Percentiles rank a stretch among this genome's conserved stretches.
Conservation (phyloP, 768 basidiomycete species). For the Mycena chlorophos region DNA sequence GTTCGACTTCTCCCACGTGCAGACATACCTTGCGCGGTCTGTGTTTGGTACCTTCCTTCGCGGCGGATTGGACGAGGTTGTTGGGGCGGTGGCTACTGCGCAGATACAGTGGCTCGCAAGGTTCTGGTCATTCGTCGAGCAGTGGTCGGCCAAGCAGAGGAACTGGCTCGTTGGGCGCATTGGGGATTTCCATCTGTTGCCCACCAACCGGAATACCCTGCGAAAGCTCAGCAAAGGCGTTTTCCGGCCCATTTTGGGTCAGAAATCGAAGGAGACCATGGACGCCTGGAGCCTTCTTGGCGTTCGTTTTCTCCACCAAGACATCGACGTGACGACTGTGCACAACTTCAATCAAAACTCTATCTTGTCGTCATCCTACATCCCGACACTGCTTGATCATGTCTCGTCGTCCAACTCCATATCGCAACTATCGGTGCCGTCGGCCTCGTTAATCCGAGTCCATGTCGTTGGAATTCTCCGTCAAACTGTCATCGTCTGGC, state of each 20-base stretch:
- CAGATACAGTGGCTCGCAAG: conserved; percentile 25
- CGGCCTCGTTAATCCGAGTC: conserved; percentile 14
- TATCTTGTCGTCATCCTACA: background rate
- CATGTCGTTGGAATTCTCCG: conserved; percentile 15
- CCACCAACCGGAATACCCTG: conserved; percentile 17
- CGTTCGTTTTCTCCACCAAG: conserved; percentile 24
- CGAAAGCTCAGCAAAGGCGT: conserved; percentile 11
- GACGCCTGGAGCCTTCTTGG: conserved; percentile 16
- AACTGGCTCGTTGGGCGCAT: conserved; percentile 12
- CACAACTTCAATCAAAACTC: background rate
- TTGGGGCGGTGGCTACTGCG: background rate
- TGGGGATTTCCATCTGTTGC: conserved; percentile 19
- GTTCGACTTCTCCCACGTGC: conserved; percentile 11
- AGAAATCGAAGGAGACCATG: background rate
- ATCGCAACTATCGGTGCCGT: background rate
- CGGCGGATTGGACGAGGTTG: conserved; percentile 17
- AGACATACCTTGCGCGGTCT: conserved; percentile 13
- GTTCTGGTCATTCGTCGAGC: conserved; percentile 30
- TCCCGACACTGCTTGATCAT: conserved; percentile 12
- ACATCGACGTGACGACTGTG: conserved; percentile 4
- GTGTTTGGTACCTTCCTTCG: conserved; percentile 11
- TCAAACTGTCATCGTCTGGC: background rate
- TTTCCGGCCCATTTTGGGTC: conserved; percentile 6
- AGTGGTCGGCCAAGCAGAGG: conserved; percentile 5
- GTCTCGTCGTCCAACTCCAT: conserved; percentile 7